phyloP scores from a whole-genome alignment of 805 yeast species.

The Kodamaea laetipori region DNA sequence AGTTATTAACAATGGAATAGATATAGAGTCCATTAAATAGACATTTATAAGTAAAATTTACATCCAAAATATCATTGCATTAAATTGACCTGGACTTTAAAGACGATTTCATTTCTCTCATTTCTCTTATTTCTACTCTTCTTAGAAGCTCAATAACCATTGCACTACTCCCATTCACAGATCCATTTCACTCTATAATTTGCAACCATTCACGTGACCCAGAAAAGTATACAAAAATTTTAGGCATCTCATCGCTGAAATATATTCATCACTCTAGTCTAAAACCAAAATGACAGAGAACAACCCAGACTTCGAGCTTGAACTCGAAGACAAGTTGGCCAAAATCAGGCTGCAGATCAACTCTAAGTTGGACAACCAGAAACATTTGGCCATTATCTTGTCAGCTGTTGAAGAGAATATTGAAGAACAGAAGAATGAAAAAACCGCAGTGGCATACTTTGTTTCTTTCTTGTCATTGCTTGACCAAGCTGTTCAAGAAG shows the following conservation, averaged over 20 bases:
- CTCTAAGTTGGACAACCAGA: conserved; percentile 87
- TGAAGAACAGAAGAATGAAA: conserved; percentile 60
- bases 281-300: conserved; percentile 26
- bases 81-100: too few relatives aligned
- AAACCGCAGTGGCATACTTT: conserved; percentile 78
- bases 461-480: conserved; percentile 80
- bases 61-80: too few relatives aligned
- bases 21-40: too few relatives aligned
- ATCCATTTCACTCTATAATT: too few relatives aligned
- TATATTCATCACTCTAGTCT: not conserved
- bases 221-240: conserved; percentile 1
- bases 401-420: conserved; percentile 91
- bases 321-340: conserved; percentile 62
- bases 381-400: conserved; percentile 77
- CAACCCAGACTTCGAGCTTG: conserved; percentile 47
- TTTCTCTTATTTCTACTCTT: too few relatives aligned
- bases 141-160: too few relatives aligned
- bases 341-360: conserved; percentile 69
- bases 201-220: conserved; percentile 2
- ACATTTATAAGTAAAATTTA: too few relatives aligned
- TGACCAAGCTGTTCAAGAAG: conserved; percentile 64
- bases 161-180: too few relatives aligned
- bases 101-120: too few relatives aligned
- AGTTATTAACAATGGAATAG: too few relatives aligned
- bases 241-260: conserved; percentile 5